Conservation (phyloP, 2,329 filamentous ascomycete species). For the Shiraia sp. region DNA sequence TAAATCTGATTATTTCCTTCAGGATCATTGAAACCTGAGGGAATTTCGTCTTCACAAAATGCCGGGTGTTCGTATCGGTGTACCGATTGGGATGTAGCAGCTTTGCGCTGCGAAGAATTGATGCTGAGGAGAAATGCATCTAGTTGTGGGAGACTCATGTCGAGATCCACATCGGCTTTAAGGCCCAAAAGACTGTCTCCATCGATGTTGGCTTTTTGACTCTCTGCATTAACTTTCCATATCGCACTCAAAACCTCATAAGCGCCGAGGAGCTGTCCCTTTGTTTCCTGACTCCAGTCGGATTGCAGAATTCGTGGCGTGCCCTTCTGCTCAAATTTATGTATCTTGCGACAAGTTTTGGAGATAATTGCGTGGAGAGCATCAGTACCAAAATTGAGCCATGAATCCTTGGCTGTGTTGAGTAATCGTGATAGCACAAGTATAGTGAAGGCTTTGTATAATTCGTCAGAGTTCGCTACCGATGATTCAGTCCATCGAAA, state of each 20-base stretch:
- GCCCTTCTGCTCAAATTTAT: conserved; percentile 23
- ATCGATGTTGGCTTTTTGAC: conserved; percentile 4
- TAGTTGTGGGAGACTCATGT: conserved; percentile 17
- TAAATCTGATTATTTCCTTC: conserved; percentile 39
- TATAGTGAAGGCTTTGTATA: conserved; percentile 59
- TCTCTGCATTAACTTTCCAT: conserved; percentile 10
- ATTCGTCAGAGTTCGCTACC: not conserved
- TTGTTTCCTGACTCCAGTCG: conserved; percentile 7
- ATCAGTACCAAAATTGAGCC: conserved; percentile 32
- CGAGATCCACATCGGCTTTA: conserved; percentile 17
- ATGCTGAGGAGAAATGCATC: conserved; percentile 20
- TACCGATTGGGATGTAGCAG: conserved; percentile 6
- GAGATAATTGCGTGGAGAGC: conserved; percentile 16
- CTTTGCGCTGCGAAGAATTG: not conserved
- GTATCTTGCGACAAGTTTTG: conserved; percentile 27
- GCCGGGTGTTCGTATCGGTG: conserved; percentile 7
- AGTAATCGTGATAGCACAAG: conserved; percentile 53
- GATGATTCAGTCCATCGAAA: conserved; percentile 27
- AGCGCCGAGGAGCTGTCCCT: conserved; percentile 2
- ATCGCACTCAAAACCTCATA: conserved; percentile 13
- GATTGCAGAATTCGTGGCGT: conserved; percentile 3
- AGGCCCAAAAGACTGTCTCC: conserved; percentile 8
- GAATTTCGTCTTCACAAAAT: conserved; percentile 11
- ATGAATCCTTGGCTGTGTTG: conserved; percentile 4
- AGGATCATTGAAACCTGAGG: conserved; percentile 2